These are phyloP conservation scores for Penicillium sp. DNA, from an alignment of 2,329 filamentous ascomycete species.

Conservation along the genomic window DNA sequence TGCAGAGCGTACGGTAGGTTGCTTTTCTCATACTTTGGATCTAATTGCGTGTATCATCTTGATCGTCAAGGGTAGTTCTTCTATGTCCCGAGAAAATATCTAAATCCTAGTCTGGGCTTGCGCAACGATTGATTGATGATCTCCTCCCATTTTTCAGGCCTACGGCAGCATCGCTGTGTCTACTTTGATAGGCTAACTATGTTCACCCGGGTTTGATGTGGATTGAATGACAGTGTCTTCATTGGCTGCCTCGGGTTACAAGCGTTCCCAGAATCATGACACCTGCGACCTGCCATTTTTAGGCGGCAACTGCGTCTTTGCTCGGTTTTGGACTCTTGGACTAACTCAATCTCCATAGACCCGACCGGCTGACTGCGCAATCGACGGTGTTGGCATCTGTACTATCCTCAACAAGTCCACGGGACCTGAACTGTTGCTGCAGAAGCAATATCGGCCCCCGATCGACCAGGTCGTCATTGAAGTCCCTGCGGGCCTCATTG, in stretches of 20 bases:
- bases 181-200: slow-evolving; percentile 1
- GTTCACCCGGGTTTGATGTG: background rate
- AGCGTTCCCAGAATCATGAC: background rate
- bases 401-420: slow-evolving; percentile 56
- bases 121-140: background rate
- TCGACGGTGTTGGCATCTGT: slow-evolving; percentile 59
- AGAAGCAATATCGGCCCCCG: slow-evolving; percentile 61
- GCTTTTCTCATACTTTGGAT: slow-evolving; percentile 2
- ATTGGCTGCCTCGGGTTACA: slow-evolving; percentile 8
- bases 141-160: background rate
- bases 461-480: slow-evolving; percentile 59
- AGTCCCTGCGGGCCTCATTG: slow-evolving; percentile 60
- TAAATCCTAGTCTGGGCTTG: background rate
- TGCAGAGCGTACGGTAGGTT: slow-evolving; percentile 42
- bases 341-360: slow-evolving; percentile 31
- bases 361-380: slow-evolving; percentile 51
- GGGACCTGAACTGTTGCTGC: slow-evolving; percentile 52
- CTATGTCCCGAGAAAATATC: background rate
- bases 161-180: background rate
- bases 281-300: background rate
- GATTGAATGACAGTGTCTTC: background rate
- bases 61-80: background rate
- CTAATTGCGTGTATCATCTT: slow-evolving; percentile 3
- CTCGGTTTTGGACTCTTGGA: background rate
- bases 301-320: background rate